Percentiles rank a stretch among this genome's conserved stretches.
Conservation (phyloP, 257 asterid species). For the Nicotiana noctiflora region DNA sequence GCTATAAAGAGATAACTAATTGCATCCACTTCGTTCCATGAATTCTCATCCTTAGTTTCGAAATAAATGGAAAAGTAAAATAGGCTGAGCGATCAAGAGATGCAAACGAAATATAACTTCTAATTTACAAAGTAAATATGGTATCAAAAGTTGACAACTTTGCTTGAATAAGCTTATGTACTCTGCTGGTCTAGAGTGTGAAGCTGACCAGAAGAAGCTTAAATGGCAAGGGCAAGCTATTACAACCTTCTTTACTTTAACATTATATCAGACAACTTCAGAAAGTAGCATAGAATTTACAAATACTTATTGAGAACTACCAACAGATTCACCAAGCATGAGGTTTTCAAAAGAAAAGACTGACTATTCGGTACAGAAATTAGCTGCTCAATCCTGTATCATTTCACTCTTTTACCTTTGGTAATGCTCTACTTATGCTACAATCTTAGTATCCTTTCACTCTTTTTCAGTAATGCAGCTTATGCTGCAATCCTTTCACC, state of each 20-base stretch:
- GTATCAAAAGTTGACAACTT: not conserved
- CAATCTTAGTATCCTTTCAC: not conserved
- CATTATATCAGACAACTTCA: no score
- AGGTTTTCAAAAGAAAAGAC: no score
- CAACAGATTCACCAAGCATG: no score
- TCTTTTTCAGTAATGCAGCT: not conserved
- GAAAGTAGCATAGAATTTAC: no score
- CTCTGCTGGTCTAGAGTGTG: not conserved
- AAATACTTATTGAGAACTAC: no score
- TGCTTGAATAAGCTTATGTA: not conserved
- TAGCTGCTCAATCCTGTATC: not conserved
- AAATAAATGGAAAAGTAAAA: not conserved
- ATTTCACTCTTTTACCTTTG: no score
- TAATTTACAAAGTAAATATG: not conserved
- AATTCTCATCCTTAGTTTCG: not conserved
- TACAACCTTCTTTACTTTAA: not conserved
- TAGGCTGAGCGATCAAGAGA: not conserved
- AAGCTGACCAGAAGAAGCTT: not conserved
- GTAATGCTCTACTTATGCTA: no score
- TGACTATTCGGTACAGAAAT: not conserved
- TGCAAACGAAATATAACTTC: not conserved
- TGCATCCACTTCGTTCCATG: no score
- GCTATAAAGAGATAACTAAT: no score
- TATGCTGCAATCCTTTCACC: conserved; percentile 48
- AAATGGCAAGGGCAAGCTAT: not conserved